Evolutionary conservation across 2,329 filamentous ascomycete genomes (phyloP).

Genomic region (Fusarium robinianum): DNA sequence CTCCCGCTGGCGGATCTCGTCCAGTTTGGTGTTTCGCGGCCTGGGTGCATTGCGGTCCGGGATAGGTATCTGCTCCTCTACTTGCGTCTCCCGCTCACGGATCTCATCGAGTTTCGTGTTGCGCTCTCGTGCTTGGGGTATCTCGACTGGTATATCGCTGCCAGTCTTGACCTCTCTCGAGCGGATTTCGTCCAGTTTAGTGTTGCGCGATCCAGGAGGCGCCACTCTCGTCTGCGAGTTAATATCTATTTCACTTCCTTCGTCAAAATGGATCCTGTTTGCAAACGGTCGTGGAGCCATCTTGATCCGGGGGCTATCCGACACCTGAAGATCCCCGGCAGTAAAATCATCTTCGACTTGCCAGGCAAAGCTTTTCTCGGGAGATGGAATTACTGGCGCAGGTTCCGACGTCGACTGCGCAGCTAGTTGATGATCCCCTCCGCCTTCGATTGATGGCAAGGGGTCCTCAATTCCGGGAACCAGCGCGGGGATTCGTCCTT

Average conservation of each 20-base stretch:
- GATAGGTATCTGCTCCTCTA: slow-evolving; percentile 40
- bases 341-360: slow-evolving; percentile 63
- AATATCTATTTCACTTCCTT: slow-evolving; percentile 38
- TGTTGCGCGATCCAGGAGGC: slow-evolving; percentile 44
- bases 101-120: slow-evolving; percentile 46
- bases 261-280: slow-evolving; percentile 41
- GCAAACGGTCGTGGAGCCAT: slow-evolving; percentile 44
- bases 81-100: slow-evolving; percentile 40
- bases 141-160: slow-evolving; percentile 31
- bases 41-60: slow-evolving; percentile 37
- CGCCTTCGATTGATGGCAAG: slow-evolving; percentile 42
- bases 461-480: slow-evolving; percentile 47
- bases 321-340: slow-evolving; percentile 58
- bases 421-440: slow-evolving; percentile 1
- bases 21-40: slow-evolving; percentile 51
- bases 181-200: slow-evolving; percentile 51
- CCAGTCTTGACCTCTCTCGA: slow-evolving; percentile 47
- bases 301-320: slow-evolving; percentile 58
- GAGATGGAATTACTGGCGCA: slow-evolving; percentile 40
- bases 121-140: slow-evolving; percentile 21
- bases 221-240: slow-evolving; percentile 36
- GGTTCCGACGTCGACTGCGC: slow-evolving; percentile 4
- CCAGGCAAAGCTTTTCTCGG: slow-evolving; percentile 60
- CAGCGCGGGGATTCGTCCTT: slow-evolving; percentile 43
- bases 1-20: slow-evolving; percentile 54